Conservation (phyloP, 2,329 filamentous ascomycete species). For the Pseudocercospora eumusae region DNA sequence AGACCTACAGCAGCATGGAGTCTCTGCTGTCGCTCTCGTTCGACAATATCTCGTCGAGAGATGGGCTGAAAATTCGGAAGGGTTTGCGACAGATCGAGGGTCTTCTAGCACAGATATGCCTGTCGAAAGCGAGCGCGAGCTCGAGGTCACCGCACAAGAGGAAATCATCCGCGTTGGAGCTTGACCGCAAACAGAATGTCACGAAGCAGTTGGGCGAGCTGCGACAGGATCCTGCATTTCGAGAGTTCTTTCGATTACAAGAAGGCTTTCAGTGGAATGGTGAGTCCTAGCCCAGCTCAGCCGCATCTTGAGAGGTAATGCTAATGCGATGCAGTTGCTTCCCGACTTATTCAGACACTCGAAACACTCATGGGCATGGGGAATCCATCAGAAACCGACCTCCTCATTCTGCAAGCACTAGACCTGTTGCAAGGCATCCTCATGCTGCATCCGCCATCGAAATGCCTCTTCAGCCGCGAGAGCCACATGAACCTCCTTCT, state of each 20-base stretch:
- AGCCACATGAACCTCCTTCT: conserved; percentile 96
- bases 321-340: conserved; percentile 60
- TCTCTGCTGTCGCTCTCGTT: conserved; percentile 88
- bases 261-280: conserved; percentile 97
- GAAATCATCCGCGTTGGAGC: conserved; percentile 41
- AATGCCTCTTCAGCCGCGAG: conserved; percentile 81
- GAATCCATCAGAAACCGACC: conserved; percentile 78
- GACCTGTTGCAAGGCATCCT: conserved; percentile 86
- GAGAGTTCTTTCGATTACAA: conserved; percentile 94
- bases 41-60: conserved; percentile 92
- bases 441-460: conserved; percentile 85
- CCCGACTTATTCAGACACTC: conserved; percentile 80
- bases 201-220: conserved; percentile 69
- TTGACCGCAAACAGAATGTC: conserved; percentile 32
- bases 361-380: conserved; percentile 83
- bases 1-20: conserved; percentile 66
- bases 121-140: conserved; percentile 57
- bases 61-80: conserved; percentile 86
- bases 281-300: conserved; percentile 38
- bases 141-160: conserved; percentile 40
- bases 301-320: not conserved
- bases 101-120: conserved; percentile 89
- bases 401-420: conserved; percentile 83
- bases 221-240: conserved; percentile 80
- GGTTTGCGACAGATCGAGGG: conserved; percentile 92